Evolutionary conservation across 768 basidiomycete genomes (phyloP).

Genomic region (Gelatoporia subvermispora): DNA sequence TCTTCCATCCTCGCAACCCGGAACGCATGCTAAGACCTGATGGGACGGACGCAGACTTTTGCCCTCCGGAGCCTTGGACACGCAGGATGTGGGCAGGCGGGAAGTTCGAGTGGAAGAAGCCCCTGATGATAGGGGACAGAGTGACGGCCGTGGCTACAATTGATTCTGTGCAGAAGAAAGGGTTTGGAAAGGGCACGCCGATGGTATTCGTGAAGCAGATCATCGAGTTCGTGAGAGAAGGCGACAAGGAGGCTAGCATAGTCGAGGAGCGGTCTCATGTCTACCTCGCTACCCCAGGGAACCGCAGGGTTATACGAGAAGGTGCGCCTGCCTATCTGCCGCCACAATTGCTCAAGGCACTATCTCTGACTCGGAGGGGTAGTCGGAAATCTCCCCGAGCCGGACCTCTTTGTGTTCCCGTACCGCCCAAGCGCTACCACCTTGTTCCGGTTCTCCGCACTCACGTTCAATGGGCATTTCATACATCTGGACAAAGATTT

Average conservation of each 20-base stretch:
- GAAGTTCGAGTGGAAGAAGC: conserved; percentile 56
- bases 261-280: conserved; percentile 68
- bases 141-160: conserved; percentile 47
- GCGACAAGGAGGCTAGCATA: conserved; percentile 41
- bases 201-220: conserved; percentile 74
- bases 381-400: conserved; percentile 49
- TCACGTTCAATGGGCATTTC: conserved; percentile 82
- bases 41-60: conserved; percentile 68
- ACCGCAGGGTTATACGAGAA: conserved; percentile 32
- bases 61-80: conserved; percentile 68
- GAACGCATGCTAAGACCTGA: conserved; percentile 55
- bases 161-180: conserved; percentile 54
- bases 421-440: conserved; percentile 67
- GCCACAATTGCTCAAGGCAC: not conserved
- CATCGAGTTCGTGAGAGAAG: conserved; percentile 46
- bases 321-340: conserved; percentile 29
- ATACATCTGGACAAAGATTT: conserved; percentile 81
- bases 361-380: conserved; percentile 1
- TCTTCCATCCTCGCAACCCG: conserved; percentile 65
- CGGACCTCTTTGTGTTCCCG: conserved; percentile 54
- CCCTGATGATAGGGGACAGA: conserved; percentile 49
- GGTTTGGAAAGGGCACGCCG: conserved; percentile 56
- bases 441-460: conserved; percentile 80
- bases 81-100: conserved; percentile 84
- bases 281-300: conserved; percentile 40